phyloP scores from a whole-genome alignment of 73 alveolate species.

The Tetrahymena elliotti region DNA sequence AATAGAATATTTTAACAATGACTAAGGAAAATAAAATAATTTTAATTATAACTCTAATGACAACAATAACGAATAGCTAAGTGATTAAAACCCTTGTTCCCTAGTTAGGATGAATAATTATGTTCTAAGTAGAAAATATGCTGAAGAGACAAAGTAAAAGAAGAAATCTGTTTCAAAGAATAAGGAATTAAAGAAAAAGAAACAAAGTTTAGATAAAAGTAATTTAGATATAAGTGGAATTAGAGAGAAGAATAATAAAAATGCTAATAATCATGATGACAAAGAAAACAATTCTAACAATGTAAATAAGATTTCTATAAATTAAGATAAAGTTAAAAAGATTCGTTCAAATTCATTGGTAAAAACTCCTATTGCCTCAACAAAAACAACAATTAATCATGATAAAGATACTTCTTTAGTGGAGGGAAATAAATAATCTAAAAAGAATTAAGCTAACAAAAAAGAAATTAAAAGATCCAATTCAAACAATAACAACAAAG shows the following conservation, averaged over 20 bases:
- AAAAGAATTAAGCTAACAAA: background rate
- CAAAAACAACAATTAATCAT: background rate
- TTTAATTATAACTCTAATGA: background rate
- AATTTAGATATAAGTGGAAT: background rate
- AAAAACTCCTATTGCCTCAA: background rate
- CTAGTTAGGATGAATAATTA: background rate
- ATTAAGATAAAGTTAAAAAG: background rate
- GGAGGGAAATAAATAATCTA: background rate
- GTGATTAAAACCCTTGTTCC: background rate
- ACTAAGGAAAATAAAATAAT: background rate
- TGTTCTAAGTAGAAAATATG: background rate
- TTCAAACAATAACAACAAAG: background rate
- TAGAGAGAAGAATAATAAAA: background rate
- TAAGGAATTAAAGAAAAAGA: background rate
- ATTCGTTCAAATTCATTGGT: background rate
- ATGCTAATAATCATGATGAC: background rate
- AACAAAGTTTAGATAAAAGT: background rate
- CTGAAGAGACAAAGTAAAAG: background rate
- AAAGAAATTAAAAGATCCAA: background rate
- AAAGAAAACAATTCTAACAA: background rate
- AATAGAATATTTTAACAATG: background rate
- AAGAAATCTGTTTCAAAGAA: background rate
- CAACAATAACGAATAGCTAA: background rate
- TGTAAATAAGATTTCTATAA: background rate
- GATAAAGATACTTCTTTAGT: background rate